Base-by-base conservation (phyloP, 2,329 filamentous ascomycete genomes). In the Alternaria postmessia region DNA sequence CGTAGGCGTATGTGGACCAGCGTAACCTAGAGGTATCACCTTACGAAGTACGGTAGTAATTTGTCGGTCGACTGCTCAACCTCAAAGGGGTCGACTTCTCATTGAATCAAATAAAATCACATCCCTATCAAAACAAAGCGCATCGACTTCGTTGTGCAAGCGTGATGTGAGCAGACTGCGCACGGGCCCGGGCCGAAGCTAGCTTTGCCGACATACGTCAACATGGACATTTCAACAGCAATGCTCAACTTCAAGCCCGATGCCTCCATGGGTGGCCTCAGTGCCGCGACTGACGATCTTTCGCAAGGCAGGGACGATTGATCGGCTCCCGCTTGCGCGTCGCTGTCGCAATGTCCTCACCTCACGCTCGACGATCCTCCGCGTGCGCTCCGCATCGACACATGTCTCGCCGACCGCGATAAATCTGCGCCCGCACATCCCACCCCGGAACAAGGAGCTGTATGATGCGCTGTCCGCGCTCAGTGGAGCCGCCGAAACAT, bases 391-490 rank as follows among this genome's bases (percentile, higher is more conserved):
- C 63, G 79, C 70, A 57, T 77, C 79, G 38, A 77, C 80, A 4
- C 77, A 84, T 54, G 80, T 82, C n/a, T 84, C 85, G 44, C 76
- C 80, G 5, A 83, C 85, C 7, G 81, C 84, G 9, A 82, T 88
- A 64, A 86, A 86, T 71, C 81, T 82, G 14, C 81, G 81, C 7
- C 82, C 82, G 32, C 83, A 82, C 26, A 82, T 88, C 3, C 86
- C 86, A 0, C 68, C 80, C n/a, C 75, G 75, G 22, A 82, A 85
- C 63, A 78, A 79, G 56, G 85, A 90, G 65, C 85, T 92, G 5
- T 83, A 89, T 63, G 78, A 83, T 43, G 81, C 86, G 3, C 81
- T 94, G 0, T 75, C 83, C 2, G 83, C 86, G 22, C 82, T 94
- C 3, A 84, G 90, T 68, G 85, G 85, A 52, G 81, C 86, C 49